These are phyloP conservation scores for Gossypium gossypioides DNA, from an alignment of 441 rosid species.

Conservation along the genomic window DNA sequence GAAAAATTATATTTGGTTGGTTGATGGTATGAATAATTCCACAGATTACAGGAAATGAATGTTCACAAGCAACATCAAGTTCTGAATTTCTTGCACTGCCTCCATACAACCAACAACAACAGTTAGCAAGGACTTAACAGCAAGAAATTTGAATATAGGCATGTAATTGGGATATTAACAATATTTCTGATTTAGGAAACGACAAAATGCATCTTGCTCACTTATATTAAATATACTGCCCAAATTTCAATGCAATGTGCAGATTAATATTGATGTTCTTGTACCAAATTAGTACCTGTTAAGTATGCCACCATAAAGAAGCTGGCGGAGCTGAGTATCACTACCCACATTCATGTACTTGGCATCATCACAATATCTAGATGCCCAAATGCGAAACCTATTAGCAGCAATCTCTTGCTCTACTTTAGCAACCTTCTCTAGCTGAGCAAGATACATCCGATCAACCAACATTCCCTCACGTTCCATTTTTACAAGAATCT, in stretches of 20 bases:
- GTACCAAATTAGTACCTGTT: slow-evolving; percentile 40
- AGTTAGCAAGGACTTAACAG: not conserved
- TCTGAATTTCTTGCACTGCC: not conserved
- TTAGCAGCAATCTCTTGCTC: slow-evolving; percentile 67
- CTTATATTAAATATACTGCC: not conserved
- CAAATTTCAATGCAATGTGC: not conserved
- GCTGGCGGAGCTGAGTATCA: slow-evolving; percentile 76
- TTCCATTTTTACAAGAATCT: slow-evolving; percentile 82
- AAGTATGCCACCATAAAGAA: slow-evolving; percentile 61
- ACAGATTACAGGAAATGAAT: not conserved
- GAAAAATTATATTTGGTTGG: not conserved
- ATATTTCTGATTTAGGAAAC: not conserved
- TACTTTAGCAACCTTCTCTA: slow-evolving; percentile 77
- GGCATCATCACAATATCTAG: slow-evolving; percentile 70
- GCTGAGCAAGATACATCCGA: slow-evolving; percentile 63
- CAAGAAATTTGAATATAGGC: slow-evolving; percentile 3
- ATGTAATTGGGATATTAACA: not conserved
- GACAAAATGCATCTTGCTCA: not conserved
- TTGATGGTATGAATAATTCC: not conserved
- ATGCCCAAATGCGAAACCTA: slow-evolving; percentile 81
- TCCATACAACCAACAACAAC: not conserved
- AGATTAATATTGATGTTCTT: not conserved
- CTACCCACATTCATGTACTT: slow-evolving; percentile 89
- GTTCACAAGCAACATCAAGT: not conserved
- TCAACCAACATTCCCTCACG: slow-evolving; percentile 85